Evolutionary conservation across 2,329 filamentous ascomycete genomes (phyloP).

Genomic region (Cladosporium sp.): DNA sequence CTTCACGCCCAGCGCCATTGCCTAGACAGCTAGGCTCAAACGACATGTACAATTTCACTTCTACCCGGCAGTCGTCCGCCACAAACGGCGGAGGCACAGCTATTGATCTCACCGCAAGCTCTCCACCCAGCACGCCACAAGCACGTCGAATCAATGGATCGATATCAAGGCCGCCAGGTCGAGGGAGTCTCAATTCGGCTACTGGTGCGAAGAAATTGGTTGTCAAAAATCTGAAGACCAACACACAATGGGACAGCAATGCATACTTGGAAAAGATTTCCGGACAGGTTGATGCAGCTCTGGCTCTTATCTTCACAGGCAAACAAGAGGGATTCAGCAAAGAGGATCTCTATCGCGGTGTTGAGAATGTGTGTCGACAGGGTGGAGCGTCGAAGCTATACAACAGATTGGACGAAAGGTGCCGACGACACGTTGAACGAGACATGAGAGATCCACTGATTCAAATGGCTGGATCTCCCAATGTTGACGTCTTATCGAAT

Average conservation of each 20-base stretch:
- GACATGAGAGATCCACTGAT: constrained; percentile 58
- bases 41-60: constrained; percentile 54
- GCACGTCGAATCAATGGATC: constrained; percentile 25
- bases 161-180: constrained; percentile 5
- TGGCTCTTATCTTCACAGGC: constrained; percentile 68
- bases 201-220: constrained; percentile 77
- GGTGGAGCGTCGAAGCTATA: constrained; percentile 67
- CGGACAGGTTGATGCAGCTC: constrained; percentile 67
- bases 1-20: constrained; percentile 18
- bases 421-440: constrained; percentile 58
- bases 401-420: constrained; percentile 60
- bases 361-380: constrained; percentile 85
- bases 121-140: constrained; percentile 26
- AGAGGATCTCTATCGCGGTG: constrained; percentile 82
- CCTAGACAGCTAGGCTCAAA: constrained; percentile 28
- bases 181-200: constrained; percentile 61
- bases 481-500: constrained; percentile 60
- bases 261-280: constrained; percentile 75
- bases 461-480: constrained; percentile 51
- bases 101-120: constrained; percentile 43
- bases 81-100: constrained; percentile 31
- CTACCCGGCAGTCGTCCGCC: constrained; percentile 25
- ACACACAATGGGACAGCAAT: constrained; percentile 61
- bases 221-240: constrained; percentile 83
- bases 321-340: constrained; percentile 61